Base-by-base conservation (phyloP, 2,329 filamentous ascomycete genomes). In the Westerdykella aurantiaca region DNA sequence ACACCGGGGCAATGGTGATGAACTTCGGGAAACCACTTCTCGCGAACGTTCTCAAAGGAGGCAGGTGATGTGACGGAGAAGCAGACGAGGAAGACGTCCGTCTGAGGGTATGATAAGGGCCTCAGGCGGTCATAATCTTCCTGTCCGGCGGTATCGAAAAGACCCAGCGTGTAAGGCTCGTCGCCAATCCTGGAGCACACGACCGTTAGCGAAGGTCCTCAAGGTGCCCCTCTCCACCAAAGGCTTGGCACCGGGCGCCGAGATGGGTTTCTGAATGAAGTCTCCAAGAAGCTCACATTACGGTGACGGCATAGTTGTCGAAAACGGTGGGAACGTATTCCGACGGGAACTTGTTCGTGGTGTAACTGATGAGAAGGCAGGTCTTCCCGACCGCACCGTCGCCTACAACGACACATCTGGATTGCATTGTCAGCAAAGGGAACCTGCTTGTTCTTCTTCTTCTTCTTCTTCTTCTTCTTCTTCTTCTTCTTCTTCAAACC, bases 271-370 rank as follows among this genome's bases (percentile, higher is more conserved):
- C 25, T 29, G 7, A 2, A 29, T 4, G 25, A 12, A 12, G 25
- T 11, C n/a, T 14, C 33, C 33, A 14, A 49, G 52, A 46, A 39
- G 50, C 89, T 83, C 79, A 96, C 93, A 98, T 98, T 58, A 98
- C 93, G 56, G 93, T 98, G 69, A 98, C 93, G 46, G 93, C 93
- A 80, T 98, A 98, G 75, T 98, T 98, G 72, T 98, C 93, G 72
- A 98, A 98, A 53, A 98, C 93, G 23, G 93, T 98, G 41, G 93
- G 93, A 46, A 98, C 93, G 71, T 98, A 98, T 90, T 98, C 93
- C 63, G 90, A 96, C 31, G 93, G 93, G 71, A 98, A 98, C 66
- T 97, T 97, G 80, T 98, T 98, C 53, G 93, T 98, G 54, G 93
- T 98, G 74, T 98, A 98, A 69, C 88, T 95, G 75, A 98, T 98